Percentiles rank a stretch among this genome's conserved stretches.
Evolutionary conservation across 345 rosid species (phyloP).

Genomic region (Populus tremula): DNA sequence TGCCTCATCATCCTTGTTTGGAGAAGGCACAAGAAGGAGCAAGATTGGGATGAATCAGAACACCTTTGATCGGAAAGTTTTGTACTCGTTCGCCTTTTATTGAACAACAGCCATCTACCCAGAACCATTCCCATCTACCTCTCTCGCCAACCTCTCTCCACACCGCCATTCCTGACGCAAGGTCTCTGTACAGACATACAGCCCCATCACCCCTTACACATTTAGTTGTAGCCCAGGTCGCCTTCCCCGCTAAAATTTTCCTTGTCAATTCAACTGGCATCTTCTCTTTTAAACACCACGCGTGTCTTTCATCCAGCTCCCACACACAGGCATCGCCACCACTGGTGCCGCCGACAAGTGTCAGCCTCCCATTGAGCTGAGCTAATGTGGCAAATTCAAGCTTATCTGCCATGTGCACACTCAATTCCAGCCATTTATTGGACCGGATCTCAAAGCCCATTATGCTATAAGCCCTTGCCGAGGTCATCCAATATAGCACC

Average conservation of each 20-base stretch:
- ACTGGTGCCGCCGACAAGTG: constrained; percentile 35
- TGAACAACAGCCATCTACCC: constrained; percentile 45
- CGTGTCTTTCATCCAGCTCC: constrained; percentile 34
- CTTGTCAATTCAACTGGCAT: constrained; percentile 37
- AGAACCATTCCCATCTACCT: constrained; percentile 46
- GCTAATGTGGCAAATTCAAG: constrained; percentile 44
- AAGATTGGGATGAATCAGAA: constrained; percentile 43
- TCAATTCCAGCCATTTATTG: constrained; percentile 44
- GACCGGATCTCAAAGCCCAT: constrained; percentile 42
- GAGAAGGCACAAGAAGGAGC: constrained; percentile 6
- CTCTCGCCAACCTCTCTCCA: constrained; percentile 39
- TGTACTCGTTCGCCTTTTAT: constrained; percentile 28
- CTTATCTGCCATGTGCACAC: constrained; percentile 43
- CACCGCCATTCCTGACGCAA: constrained; percentile 50
- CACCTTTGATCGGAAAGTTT: constrained; percentile 36
- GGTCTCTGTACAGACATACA: constrained; percentile 44
- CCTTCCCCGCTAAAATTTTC: constrained; percentile 30
- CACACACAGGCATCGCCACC: constrained; percentile 30
- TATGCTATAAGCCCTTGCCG: constrained; percentile 49
- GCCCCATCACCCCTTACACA: constrained; percentile 40
- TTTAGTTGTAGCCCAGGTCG: constrained; percentile 41
- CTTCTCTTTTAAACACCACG: constrained; percentile 35
- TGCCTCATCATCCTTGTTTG: too few species aligned
- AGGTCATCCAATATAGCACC: constrained; percentile 54
- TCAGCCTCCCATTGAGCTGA: constrained; percentile 26